Base-by-base conservation (phyloP, 164 flowering plant species). In the Amborella trichopoda region DNA sequence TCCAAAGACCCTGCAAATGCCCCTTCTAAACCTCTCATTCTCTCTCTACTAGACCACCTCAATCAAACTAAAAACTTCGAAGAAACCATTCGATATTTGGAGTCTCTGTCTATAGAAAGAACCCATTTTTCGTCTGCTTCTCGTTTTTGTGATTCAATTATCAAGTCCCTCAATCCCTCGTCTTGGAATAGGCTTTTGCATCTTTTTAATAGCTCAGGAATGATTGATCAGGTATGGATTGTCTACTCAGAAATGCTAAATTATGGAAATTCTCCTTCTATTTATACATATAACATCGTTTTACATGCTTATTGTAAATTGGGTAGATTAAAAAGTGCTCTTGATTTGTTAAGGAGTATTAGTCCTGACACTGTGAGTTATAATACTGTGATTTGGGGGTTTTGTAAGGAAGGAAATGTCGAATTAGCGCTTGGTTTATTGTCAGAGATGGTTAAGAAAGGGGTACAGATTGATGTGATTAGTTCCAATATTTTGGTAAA, bases 351-450 rank as follows among this genome's bases (percentile, higher is more conserved):
- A 44, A 70, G 76, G 56, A 61, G 46, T 46, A 49, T 49, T 20
- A 71, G 58, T 38, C 28, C 61, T 19, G 81, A 86, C 53, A 59
- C 56, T 21, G 82, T 79, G 11, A 76, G 70, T 34, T 86, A 77
- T 61, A 86, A 83, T 55, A 83, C 81, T 19, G 53, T 83, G 6
- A 72, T 81, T n/a, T 72, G 83, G 87, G 98, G 95, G 26, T 64
- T 81, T 48, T 83, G 84, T 50, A 50, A 60, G 52, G 55, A 55
- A 34, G 80, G 75, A 11, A 37, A 61, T 66, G 73, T 61, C 14
- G 39, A 69, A 40, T 58, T 46, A 46, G 91, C 67, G 2, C 56
- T 68, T 50, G 98, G 87, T 43, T 51, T 80, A 43, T 59, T 79
- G 58, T 70, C 86, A 6, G 72, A 73, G 41, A 86, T 86, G 95